Evolutionary conservation across 2,329 filamentous ascomycete genomes (phyloP).

Genomic region (Aspergillus candidus): DNA sequence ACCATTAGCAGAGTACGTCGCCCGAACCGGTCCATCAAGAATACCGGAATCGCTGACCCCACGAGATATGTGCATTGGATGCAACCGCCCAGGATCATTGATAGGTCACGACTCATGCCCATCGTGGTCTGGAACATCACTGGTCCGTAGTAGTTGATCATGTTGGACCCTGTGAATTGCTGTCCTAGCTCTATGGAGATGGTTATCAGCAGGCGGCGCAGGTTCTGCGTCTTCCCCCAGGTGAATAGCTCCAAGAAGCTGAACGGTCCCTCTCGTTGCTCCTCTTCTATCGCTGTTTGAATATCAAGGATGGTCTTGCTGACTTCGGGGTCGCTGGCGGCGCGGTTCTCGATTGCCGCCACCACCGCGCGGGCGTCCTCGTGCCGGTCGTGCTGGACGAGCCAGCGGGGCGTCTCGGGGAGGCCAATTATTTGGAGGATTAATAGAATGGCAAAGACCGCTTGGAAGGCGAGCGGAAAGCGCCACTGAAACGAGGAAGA

Average conservation of each 20-base stretch:
- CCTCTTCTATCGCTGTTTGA: conserved; percentile 17
- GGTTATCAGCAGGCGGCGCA: conserved; percentile 29
- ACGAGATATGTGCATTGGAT: conserved; percentile 37
- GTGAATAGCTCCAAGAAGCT: conserved; percentile 31
- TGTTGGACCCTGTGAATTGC: conserved; percentile 33
- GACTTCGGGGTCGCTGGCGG: conserved; percentile 8
- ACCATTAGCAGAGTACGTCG: conserved; percentile 38
- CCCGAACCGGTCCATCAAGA: conserved; percentile 39
- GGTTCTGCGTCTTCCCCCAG: conserved; percentile 27
- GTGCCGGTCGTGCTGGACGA: conserved; percentile 21
- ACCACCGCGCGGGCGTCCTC: conserved; percentile 21
- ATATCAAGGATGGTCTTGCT: conserved; percentile 17
- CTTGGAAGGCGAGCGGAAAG: conserved; percentile 26
- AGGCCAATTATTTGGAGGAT: conserved; percentile 22
- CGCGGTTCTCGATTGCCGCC: conserved; percentile 14
- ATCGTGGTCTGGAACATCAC: conserved; percentile 37
- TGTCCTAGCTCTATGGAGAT: conserved; percentile 33
- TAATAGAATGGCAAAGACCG: conserved; percentile 21
- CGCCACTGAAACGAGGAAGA: conserved; percentile 29
- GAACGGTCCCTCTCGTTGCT: conserved; percentile 28
- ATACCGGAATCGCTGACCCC: conserved; percentile 37
- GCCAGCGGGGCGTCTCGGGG: conserved; percentile 29
- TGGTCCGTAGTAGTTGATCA: conserved; percentile 40
- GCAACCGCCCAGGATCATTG: conserved; percentile 48
- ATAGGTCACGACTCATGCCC: conserved; percentile 41